Conservation (phyloP, 2,329 filamentous ascomycete genomes). For the Ascochyta viciae-villosae region DNA sequence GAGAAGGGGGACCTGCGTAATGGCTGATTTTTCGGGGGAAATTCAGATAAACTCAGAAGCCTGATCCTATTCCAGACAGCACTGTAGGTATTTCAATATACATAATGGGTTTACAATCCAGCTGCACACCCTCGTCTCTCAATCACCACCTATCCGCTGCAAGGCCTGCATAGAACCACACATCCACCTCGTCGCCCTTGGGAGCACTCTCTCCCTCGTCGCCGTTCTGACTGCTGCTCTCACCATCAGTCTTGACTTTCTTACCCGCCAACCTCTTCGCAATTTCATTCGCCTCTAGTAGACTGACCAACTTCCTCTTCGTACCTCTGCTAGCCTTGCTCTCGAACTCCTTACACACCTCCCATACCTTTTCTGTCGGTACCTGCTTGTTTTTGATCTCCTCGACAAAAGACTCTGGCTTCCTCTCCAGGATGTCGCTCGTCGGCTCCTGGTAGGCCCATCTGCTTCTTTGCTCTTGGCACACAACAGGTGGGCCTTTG, state of each 20-base stretch:
- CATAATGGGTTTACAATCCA: no score
- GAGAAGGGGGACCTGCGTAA: no score
- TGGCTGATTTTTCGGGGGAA: no score
- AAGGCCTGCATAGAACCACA: conserved; percentile 2
- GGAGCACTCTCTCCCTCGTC: conserved; percentile 37
- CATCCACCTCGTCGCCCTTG: conserved; percentile 19
- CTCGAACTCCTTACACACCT: conserved; percentile 46
- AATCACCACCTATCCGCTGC: not conserved
- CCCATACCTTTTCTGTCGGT: conserved; percentile 40
- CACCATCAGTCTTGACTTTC: conserved; percentile 48
- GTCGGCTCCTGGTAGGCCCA: not conserved
- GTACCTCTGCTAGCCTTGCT: conserved; percentile 26
- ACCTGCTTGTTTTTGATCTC: conserved; percentile 8
- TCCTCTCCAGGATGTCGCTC: conserved; percentile 11
- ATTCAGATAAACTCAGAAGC: no score
- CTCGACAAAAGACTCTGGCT: conserved; percentile 28
- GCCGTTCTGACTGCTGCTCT: conserved; percentile 59
- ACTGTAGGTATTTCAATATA: no score
- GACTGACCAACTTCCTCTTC: conserved; percentile 62
- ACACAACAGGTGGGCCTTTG: conserved; percentile 21
- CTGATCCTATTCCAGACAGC: no score
- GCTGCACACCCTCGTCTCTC: no score
- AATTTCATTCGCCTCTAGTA: conserved; percentile 68
- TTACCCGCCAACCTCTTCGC: conserved; percentile 56
- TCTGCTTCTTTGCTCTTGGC: not conserved